Conservation (phyloP, 768 basidiomycete genomes). For the Gloeopeniophorella convolvens region DNA sequence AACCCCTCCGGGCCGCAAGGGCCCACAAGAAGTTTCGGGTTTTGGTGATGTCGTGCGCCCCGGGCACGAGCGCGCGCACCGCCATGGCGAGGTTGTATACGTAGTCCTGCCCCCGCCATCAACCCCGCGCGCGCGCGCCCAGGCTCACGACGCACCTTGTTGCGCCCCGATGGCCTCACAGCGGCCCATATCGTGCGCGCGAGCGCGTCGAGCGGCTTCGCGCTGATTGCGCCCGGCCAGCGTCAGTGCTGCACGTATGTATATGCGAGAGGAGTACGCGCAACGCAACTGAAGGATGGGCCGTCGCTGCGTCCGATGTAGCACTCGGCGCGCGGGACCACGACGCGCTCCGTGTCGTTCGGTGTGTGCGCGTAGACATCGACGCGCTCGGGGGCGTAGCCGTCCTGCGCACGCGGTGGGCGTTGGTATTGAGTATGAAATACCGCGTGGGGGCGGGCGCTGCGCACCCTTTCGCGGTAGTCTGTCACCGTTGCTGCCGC, state of each 20-base stretch:
- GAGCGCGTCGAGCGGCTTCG: conserved; percentile 65
- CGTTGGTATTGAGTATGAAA: no score
- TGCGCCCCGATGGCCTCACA: conserved; percentile 87
- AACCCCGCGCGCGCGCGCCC: neutral
- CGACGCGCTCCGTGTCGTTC: conserved; percentile 45
- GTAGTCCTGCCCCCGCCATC: conserved; percentile 56
- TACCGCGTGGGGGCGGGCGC: no score
- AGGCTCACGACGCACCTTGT: conserved; percentile 56
- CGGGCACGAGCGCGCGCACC: no score
- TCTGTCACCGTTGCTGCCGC: conserved; percentile 32
- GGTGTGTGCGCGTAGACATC: conserved; percentile 60
- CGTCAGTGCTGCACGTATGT: no score
- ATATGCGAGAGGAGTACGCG: no score
- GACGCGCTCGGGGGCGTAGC: conserved; percentile 76
- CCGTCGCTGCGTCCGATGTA: conserved; percentile 85
- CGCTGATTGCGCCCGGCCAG: conserved; percentile 63
- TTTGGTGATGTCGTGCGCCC: no score
- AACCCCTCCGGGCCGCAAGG: no score
- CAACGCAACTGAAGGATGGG: conserved; percentile 88
- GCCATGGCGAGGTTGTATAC: conserved; percentile 76
- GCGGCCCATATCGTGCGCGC: no score
- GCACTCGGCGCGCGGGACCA: conserved; percentile 61
- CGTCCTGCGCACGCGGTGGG: conserved; percentile 52
- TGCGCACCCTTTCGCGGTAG: conserved; percentile 72
- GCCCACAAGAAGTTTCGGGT: no score